Percentiles rank a stretch among this genome's conserved stretches.
Conservation (phyloP, 441 rosid species). For the Francoa sonchifolia region DNA sequence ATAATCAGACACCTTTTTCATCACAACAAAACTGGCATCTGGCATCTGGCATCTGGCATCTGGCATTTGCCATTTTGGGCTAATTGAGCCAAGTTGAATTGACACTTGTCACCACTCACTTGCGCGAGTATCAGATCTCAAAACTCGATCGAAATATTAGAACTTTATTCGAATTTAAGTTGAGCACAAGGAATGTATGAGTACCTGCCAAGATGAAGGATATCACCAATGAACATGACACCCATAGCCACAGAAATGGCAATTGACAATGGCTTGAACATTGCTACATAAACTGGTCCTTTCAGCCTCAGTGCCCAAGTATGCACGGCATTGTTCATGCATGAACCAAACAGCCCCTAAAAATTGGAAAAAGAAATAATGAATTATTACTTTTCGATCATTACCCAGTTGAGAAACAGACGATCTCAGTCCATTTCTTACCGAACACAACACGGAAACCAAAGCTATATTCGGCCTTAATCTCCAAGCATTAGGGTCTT, state of each 20-base stretch:
- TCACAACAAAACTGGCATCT: too few species aligned
- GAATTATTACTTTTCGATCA: too few species aligned
- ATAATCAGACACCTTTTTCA: too few species aligned
- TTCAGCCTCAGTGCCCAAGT: conserved; percentile 50
- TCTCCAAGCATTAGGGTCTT: conserved; percentile 35
- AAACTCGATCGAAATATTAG: too few species aligned
- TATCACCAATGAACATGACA: conserved; percentile 41
- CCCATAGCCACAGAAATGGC: conserved; percentile 46
- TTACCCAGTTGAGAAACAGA: too few species aligned
- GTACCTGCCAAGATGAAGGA: conserved; percentile 58
- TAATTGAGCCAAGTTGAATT: too few species aligned
- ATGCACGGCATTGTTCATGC: conserved; percentile 38
- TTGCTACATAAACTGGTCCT: conserved; percentile 56
- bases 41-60: too few species aligned
- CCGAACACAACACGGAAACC: conserved; percentile 46
- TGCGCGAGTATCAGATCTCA: neutral
- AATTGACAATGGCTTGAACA: conserved; percentile 55
- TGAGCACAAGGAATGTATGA: neutral
- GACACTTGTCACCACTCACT: too few species aligned
- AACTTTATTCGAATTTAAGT: too few species aligned
- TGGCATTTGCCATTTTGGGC: too few species aligned
- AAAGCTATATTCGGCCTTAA: conserved; percentile 29
- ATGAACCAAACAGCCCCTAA: conserved; percentile 56
- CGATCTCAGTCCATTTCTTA: too few species aligned
- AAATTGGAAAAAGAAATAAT: conserved; percentile 1